A percentile compares a stretch with the other conserved stretches of the same genome.
Evolutionary conservation across 2,329 filamentous ascomycete species (phyloP).

Genomic region (Talaromyces pinophilus): DNA sequence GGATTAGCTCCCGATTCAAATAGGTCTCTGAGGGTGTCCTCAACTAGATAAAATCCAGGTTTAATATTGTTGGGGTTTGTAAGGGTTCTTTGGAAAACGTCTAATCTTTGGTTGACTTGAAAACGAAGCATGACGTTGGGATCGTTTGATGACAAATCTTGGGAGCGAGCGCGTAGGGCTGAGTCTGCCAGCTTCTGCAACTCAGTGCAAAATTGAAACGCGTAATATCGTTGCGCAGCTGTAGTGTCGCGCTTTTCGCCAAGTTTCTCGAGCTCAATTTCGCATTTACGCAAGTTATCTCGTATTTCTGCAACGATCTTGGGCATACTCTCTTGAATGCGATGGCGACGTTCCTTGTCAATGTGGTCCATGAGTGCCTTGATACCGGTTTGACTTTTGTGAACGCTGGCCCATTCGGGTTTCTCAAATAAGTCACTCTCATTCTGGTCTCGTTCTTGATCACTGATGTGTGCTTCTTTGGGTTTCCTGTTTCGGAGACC

Average conservation of each 20-base stretch:
- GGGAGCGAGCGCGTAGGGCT: constrained; percentile 22
- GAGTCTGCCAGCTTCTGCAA: constrained; percentile 26
- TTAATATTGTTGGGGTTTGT: too few species aligned
- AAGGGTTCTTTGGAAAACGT: too few species aligned
- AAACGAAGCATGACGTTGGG: too few species aligned
- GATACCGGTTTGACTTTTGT: constrained; percentile 22
- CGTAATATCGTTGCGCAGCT: constrained; percentile 21
- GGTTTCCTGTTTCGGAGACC: constrained; percentile 26
- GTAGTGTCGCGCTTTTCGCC: constrained; percentile 11
- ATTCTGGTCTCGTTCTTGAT: constrained; percentile 23
- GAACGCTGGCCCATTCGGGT: constrained; percentile 19
- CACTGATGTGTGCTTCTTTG: constrained; percentile 13
- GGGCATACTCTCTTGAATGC: constrained; percentile 25
- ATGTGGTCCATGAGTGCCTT: constrained; percentile 25
- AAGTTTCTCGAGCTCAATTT: constrained; percentile 9
- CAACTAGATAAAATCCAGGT: too few species aligned
- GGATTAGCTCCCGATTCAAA: neutral
- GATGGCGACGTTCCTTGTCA: constrained; percentile 24
- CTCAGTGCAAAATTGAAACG: constrained; percentile 23
- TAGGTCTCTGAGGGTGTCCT: too few species aligned
- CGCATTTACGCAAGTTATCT: constrained; percentile 15
- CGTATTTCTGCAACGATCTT: constrained; percentile 25
- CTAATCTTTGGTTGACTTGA: too few species aligned
- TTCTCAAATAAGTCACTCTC: constrained; percentile 11
- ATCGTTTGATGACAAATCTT: too few species aligned